Evolutionary conservation across 768 basidiomycete genomes (phyloP).

Genomic region (Lyophyllum atratum): DNA sequence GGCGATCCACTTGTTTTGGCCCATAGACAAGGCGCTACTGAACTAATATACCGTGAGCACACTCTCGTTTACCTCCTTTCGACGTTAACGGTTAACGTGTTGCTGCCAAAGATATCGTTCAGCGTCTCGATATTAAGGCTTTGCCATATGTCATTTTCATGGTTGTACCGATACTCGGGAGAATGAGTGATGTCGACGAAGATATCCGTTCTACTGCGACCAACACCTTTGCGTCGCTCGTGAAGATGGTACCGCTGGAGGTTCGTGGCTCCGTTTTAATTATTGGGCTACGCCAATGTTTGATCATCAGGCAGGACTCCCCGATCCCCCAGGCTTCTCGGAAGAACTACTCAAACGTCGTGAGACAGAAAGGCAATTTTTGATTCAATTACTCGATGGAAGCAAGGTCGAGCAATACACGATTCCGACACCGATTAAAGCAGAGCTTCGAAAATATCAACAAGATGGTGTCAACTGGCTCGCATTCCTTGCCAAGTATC

Average conservation of each 20-base stretch:
- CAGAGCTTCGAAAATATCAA: constrained; percentile 95
- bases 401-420: constrained; percentile 90
- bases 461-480: constrained; percentile 99
- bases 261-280: constrained; percentile 40
- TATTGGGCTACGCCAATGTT: background rate
- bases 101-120: constrained; percentile 74
- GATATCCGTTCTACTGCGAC: constrained; percentile 92
- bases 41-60: constrained; percentile 88
- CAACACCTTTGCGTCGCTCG: constrained; percentile 95
- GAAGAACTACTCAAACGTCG: constrained; percentile 84
- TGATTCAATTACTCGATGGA: constrained; percentile 92
- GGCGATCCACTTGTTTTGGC: constrained; percentile 73
- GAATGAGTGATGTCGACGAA: constrained; percentile 95
- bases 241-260: constrained; percentile 99
- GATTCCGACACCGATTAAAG: constrained; percentile 87
- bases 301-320: constrained; percentile 79
- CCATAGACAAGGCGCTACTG: constrained; percentile 88
- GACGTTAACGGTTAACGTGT: constrained; percentile 11
- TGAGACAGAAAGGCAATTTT: constrained; percentile 86
- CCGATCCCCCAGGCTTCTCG: constrained; percentile 92
- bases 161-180: constrained; percentile 92
- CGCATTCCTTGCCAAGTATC: constrained; percentile 97
- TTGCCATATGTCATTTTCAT: constrained; percentile 97
- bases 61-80: background rate
- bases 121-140: constrained; percentile 89